phyloP scores from a whole-genome alignment of 73 alveolate genomes.

The Paramecium tetraurelia region DNA sequence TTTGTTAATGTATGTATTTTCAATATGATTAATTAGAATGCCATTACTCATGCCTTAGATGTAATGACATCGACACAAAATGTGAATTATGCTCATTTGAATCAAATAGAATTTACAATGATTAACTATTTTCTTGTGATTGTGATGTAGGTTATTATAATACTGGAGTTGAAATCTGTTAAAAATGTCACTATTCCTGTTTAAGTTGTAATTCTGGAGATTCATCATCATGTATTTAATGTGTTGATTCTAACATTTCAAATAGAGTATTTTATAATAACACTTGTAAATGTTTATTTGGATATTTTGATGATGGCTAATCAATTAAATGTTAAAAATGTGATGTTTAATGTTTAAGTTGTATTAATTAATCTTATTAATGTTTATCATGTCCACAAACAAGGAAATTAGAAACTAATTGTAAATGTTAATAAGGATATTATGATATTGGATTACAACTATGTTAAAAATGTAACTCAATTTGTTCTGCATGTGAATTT shows the following conservation, averaged over 20 bases:
- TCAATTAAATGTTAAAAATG: not conserved
- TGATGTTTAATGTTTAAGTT: not conserved
- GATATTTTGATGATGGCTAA: not conserved
- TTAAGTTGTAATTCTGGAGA: not conserved
- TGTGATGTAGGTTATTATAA: not conserved
- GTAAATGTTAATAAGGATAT: not conserved
- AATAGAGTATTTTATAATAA: not conserved
- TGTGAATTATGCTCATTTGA: not conserved
- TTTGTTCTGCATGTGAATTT: not conserved
- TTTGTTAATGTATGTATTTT: not conserved
- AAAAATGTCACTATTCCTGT: conserved; percentile 7
- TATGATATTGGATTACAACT: not conserved
- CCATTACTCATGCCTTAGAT: not conserved
- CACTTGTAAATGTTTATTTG: not conserved
- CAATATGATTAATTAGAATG: not conserved
- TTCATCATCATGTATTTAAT: not conserved
- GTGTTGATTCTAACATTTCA: not conserved
- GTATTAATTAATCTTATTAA: not conserved
- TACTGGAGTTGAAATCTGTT: not conserved
- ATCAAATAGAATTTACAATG: not conserved
- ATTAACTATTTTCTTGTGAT: not conserved
- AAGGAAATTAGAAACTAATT: not conserved
- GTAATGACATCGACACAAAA: not conserved
- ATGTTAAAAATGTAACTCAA: not conserved
- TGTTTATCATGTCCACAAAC: not conserved